phyloP scores from a whole-genome alignment of 345 rosid genomes.

The Acer yangbiense region DNA sequence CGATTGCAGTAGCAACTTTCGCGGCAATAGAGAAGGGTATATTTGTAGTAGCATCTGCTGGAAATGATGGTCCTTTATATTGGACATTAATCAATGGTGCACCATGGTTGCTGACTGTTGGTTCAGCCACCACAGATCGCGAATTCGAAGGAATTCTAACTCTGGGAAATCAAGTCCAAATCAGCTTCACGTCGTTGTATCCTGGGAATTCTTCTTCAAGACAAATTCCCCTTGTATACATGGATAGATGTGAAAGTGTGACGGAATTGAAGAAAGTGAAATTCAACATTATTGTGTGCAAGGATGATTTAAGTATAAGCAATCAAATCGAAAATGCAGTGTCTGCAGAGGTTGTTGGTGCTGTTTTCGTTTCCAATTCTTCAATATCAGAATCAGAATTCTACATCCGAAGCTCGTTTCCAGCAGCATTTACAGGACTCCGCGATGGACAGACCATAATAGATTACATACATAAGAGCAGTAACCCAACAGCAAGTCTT shows the following conservation, averaged over 20 bases:
- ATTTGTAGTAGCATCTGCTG: slow-evolving; percentile 50
- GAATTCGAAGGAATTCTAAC: slow-evolving; percentile 36
- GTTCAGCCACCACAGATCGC: slow-evolving; percentile 40
- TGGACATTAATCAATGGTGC: slow-evolving; percentile 42
- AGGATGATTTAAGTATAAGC: slow-evolving; percentile 22
- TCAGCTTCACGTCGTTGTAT: slow-evolving; percentile 34
- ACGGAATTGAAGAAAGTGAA: slow-evolving; percentile 28
- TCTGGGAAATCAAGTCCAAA: slow-evolving; percentile 29
- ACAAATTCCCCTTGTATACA: slow-evolving; percentile 25
- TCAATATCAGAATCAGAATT: slow-evolving; percentile 24
- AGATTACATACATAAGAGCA: slow-evolving; percentile 31
- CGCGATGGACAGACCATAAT: slow-evolving; percentile 27
- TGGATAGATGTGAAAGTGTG: slow-evolving; percentile 36
- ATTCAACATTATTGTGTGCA: slow-evolving; percentile 39
- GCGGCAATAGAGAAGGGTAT: slow-evolving; percentile 40
- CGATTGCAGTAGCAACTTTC: slow-evolving; percentile 47
- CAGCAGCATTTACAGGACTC: slow-evolving; percentile 33
- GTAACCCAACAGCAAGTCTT: slow-evolving; percentile 30
- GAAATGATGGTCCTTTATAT: slow-evolving; percentile 39
- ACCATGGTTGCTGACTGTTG: slow-evolving; percentile 47
- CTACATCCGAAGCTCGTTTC: slow-evolving; percentile 33
- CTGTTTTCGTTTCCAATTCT: slow-evolving; percentile 34
- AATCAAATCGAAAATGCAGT: slow-evolving; percentile 28
- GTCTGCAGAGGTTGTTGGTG: slow-evolving; percentile 37
- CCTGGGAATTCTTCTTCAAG: slow-evolving; percentile 32